phyloP scores from a whole-genome alignment of 164 flowering plant species.

The Vitis riparia region DNA sequence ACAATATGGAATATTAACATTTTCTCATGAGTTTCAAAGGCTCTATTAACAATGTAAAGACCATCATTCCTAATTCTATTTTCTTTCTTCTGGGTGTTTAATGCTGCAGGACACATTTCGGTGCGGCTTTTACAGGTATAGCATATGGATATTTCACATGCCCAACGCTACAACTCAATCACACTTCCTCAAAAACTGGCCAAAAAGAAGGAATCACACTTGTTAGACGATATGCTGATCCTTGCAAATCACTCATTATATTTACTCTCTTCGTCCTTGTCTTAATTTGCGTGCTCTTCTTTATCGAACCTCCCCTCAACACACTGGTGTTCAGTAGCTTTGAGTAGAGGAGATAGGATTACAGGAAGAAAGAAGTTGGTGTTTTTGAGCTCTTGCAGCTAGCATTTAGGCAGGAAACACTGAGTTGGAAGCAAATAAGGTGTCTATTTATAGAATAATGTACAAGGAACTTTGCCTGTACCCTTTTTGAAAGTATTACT shows the following conservation, averaged over 20 bases:
- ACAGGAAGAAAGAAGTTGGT: neutral
- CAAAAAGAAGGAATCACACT: slow-evolving; percentile 53
- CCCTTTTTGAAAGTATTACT: no score
- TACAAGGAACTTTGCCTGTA: no score
- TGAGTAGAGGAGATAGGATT: slow-evolving; percentile 4
- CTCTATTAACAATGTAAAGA: neutral
- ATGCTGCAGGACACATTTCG: slow-evolving; percentile 58
- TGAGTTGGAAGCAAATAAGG: neutral
- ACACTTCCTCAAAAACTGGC: slow-evolving; percentile 42
- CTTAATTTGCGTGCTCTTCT: slow-evolving; percentile 37
- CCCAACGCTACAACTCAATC: slow-evolving; percentile 44
- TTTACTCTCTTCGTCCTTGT: slow-evolving; percentile 39
- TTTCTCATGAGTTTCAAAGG: no score
- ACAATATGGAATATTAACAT: no score
- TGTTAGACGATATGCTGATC: slow-evolving; percentile 38
- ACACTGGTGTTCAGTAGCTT: slow-evolving; percentile 12
- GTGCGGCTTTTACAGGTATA: slow-evolving; percentile 53
- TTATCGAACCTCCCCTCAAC: slow-evolving; percentile 46
- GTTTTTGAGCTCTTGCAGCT: neutral
- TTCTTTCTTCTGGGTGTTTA: neutral
- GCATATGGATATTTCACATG: slow-evolving; percentile 56
- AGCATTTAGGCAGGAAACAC: neutral
- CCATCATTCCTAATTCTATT: neutral
- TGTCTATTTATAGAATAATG: no score
- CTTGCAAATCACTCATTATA: slow-evolving; percentile 46